Evolutionary conservation across 2,329 filamentous ascomycete genomes (phyloP), one percentile per base, ranked within the genome.

Genomic region (Neopestalotiopsis sp.): DNA sequence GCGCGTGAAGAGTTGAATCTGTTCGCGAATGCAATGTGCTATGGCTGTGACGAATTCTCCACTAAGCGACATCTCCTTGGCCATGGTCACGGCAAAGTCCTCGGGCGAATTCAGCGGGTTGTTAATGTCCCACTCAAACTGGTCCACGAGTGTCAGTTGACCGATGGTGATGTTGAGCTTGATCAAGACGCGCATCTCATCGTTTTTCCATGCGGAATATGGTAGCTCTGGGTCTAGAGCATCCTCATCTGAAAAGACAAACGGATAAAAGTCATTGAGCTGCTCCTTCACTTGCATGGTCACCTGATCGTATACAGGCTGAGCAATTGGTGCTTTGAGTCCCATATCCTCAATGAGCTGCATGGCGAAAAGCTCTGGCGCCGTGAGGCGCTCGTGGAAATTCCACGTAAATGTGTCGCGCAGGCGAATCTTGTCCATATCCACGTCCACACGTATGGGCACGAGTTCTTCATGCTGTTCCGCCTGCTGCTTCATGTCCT

Each of bases 401-500:
- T 99, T 99, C 95, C 95, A 99, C 3, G 96, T 98, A 74, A 99
- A 98, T 0, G 96, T 98, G 80, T 99, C 96, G 79, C 96, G 92
- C 70, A 99, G 86, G 81, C 96, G 96, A 75, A 98, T 89, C 83
- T 97, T 97, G 73, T 98, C 95, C 88, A 93, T 93, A 76, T 99
- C 96, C 64, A 98, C 93, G 75, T 99, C 96, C 67, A 99, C 83
- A 62, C 96, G 90, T 72, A 99, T 88, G 2, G 96, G 96, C 1
- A 98, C 93, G 67, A 99, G 84, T 77, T 98, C 94, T 79, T 99
- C 96, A 66, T 94, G 87, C 77, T 95, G 92, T 74, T 98, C 95
- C 30, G 94, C 94, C 82, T 98, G 96, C 73, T 91, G 89, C 71
- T 90, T 88, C 84, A 95, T 88, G 73, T 97, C 94, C 78, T 94